Evolutionary conservation across 2,329 filamentous ascomycete species (phyloP), one percentile per base, ranked within the genome.

Genomic region (Orbilia blumenaviensis): DNA sequence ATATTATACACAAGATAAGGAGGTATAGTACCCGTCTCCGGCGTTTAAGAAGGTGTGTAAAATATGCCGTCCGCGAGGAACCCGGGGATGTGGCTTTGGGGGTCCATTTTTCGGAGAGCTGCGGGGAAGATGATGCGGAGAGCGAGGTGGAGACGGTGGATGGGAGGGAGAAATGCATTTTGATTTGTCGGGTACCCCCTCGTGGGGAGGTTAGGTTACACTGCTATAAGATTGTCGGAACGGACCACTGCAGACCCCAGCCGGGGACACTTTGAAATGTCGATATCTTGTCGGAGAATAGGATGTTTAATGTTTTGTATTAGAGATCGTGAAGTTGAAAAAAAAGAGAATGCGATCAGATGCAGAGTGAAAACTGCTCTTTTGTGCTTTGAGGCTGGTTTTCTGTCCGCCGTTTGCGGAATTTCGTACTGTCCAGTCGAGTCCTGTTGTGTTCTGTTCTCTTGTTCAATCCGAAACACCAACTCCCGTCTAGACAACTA

Each of bases 141-240:
- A 78, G 78, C 44, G 79, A 78, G 27, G 79, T 66, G 67, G 78
- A 77, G 56, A 78, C 78, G 61, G 77, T 77, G 16, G 75, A 78
- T 36, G 79, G 79, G 46, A 80, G 63, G 18, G 79, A 79, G 56
- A 80, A 80, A 50, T 80, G 79, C 79, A 80, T 80, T 77, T n/a
- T n/a, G n/a, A 23, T 52, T 50, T 46, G 38, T 44, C 18, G 34
- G 46, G 14, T 12, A 54, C 48, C 48, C 48, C 48, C 48, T 54
- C 48, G 48, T 54, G 48, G 48, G 48, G 48, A 25, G 25, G 46
- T 29, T 50, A 50, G n/a, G 41, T 42, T 5, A 42, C 41, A n/a
- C n/a, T n/a, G 41, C 42, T 46, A 46, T 7, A 2, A n/a, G 29
- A 29, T n/a, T 27, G 46, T 29, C 44, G 46, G 23, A 29, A n/a